Conservation (phyloP, 106 monocot genomes). For the Ottelia alismoides region DNA sequence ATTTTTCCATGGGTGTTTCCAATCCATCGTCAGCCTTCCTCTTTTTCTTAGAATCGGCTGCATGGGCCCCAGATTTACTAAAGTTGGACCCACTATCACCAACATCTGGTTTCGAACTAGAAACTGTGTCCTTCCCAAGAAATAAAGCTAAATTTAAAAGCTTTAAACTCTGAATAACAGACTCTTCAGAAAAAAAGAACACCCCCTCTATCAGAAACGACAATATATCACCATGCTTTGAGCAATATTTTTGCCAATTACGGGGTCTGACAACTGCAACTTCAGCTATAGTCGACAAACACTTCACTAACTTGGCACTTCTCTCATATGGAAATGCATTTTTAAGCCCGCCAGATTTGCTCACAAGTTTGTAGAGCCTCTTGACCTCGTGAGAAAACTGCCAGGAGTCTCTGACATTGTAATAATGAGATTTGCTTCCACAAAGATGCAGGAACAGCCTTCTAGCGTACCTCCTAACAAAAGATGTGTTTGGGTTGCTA, state of each 20-base stretch:
- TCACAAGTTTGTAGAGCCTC: slow-evolving; percentile 65
- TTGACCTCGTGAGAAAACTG: slow-evolving; percentile 86
- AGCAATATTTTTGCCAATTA: slow-evolving; percentile 97
- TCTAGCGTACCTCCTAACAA: slow-evolving; percentile 92
- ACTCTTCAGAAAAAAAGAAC: slow-evolving; percentile 84
- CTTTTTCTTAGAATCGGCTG: slow-evolving; percentile 78
- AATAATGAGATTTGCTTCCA: slow-evolving; percentile 95
- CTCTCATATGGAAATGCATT: slow-evolving; percentile 73
- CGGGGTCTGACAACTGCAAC: slow-evolving; percentile 85
- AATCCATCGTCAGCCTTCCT: slow-evolving; percentile 71
- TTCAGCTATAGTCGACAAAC: slow-evolving; percentile 74
- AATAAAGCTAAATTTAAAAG: slow-evolving; percentile 88
- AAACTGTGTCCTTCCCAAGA: slow-evolving; percentile 62
- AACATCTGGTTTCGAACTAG: slow-evolving; percentile 38
- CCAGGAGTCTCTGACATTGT: slow-evolving; percentile 92
- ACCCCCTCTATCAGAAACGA: slow-evolving; percentile 59
- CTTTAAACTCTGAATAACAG: slow-evolving; percentile 75
- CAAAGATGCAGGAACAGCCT: slow-evolving; percentile 91
- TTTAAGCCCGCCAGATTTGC: slow-evolving; percentile 72
- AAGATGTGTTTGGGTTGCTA: slow-evolving; percentile 74
- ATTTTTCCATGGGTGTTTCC: slow-evolving; percentile 63
- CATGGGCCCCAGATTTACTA: slow-evolving; percentile 31
- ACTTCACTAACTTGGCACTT: slow-evolving; percentile 86
- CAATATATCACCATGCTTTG: slow-evolving; percentile 60
- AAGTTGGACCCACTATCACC: slow-evolving; percentile 33